phyloP scores from a whole-genome alignment of 1,284 basidiomycete species.

The Leccinum cinnamomeum region DNA sequence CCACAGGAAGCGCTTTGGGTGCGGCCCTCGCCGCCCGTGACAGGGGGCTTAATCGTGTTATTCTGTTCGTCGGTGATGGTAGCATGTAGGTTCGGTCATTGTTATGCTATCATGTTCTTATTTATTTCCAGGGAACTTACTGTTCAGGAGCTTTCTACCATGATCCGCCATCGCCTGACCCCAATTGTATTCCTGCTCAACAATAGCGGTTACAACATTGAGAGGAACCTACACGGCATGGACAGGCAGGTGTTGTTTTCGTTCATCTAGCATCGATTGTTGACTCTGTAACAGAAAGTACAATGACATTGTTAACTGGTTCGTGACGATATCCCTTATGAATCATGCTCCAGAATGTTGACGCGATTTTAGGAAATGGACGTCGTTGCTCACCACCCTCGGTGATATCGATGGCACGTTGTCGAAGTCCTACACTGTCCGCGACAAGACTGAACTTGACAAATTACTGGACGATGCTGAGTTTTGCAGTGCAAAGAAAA shows the following conservation, averaged over 20 bases:
- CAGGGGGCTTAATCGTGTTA: conserved; percentile 59
- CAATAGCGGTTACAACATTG: conserved; percentile 90
- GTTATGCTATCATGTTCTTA: not conserved
- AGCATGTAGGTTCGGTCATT: conserved; percentile 52
- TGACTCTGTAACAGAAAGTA: conserved; percentile 54
- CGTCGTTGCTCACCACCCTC: conserved; percentile 56
- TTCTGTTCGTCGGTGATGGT: conserved; percentile 88
- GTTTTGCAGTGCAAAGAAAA: conserved; percentile 61
- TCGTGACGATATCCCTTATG: conserved; percentile 10
- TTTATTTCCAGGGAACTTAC: conserved; percentile 56
- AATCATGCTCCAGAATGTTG: conserved; percentile 4
- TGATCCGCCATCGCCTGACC: conserved; percentile 66
- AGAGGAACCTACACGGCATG: conserved; percentile 76
- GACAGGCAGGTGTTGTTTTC: conserved; percentile 32
- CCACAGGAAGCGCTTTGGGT: conserved; percentile 60
- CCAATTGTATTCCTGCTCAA: conserved; percentile 87
- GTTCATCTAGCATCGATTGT: conserved; percentile 22
- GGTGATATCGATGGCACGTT: conserved; percentile 54
- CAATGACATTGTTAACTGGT: conserved; percentile 73
- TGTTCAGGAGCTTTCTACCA: conserved; percentile 77
- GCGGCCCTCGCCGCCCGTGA: conserved; percentile 80
- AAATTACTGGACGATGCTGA: conserved; percentile 55
- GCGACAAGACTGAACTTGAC: conserved; percentile 63
- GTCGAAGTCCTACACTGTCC: conserved; percentile 67
- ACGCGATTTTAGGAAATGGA: conserved; percentile 49